phyloP scores from a whole-genome alignment of 176 grass and related monocot genomes.

The Thinopyrum elongatum region DNA sequence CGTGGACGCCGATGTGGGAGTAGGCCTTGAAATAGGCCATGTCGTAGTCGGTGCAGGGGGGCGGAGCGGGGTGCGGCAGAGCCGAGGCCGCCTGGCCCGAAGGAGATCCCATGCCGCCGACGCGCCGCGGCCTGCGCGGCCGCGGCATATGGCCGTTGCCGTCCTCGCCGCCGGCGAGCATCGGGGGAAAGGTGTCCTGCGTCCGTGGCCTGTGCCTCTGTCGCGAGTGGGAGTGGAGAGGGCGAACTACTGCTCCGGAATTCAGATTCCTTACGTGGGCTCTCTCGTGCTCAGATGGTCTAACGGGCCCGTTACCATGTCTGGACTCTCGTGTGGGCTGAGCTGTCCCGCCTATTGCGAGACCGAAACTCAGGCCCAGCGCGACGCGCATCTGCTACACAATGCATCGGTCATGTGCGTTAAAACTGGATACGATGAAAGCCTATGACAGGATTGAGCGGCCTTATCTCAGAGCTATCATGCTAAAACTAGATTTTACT shows the following conservation, averaged over 20 bases:
- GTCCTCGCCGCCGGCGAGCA: constrained; percentile 43
- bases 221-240: not conserved
- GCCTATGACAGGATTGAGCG: too few species aligned
- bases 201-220: not conserved
- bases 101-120: constrained; percentile 11
- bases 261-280: not conserved
- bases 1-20: constrained; percentile 82
- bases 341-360: not conserved
- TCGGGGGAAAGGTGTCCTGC: constrained; percentile 29
- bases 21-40: constrained; percentile 92
- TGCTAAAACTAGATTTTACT: too few species aligned
- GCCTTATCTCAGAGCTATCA: too few species aligned
- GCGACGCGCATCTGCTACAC: too few species aligned
- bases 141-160: constrained; percentile 53
- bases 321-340: not conserved
- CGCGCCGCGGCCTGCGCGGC: constrained; percentile 55
- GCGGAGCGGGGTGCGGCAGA: constrained; percentile 31
- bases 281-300: not conserved
- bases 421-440: too few species aligned
- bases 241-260: not conserved
- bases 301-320: not conserved
- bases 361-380: too few species aligned
- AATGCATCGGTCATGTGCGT: too few species aligned
- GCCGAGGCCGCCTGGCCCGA: not conserved
- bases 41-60: constrained; percentile 87